Conservation (phyloP, 1,139 yeast genomes). For the Saccharomyces hybrid region DNA sequence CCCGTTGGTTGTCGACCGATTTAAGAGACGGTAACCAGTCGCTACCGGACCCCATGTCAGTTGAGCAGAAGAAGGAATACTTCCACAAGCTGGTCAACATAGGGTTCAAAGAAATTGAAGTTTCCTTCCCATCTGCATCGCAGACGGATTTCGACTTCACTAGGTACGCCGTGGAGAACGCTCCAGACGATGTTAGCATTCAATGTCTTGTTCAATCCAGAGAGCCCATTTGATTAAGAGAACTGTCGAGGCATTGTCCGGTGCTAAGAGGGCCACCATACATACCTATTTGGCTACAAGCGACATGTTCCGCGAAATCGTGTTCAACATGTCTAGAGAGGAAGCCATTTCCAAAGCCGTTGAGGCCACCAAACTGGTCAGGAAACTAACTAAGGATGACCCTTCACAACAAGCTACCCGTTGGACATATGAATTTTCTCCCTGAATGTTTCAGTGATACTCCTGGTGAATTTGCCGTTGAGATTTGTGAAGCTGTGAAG, state of each 20-base stretch:
- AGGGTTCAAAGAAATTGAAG: slow-evolving; percentile 96
- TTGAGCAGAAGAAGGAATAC: slow-evolving; percentile 80
- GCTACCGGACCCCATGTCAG: slow-evolving; percentile 92
- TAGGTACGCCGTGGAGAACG: slow-evolving; percentile 81
- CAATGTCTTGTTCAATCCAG: slow-evolving; percentile 91
- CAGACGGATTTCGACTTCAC: slow-evolving; percentile 96
- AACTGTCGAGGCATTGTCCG: slow-evolving; percentile 80
- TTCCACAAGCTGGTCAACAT: slow-evolving; percentile 78
- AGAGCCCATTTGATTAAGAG: slow-evolving; percentile 83
- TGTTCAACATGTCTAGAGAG: slow-evolving; percentile 75
- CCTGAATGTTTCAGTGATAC: slow-evolving; percentile 95
- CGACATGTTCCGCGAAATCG: slow-evolving; percentile 83
- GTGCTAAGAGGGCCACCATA: slow-evolving; percentile 84
- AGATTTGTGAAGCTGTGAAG: slow-evolving; percentile 92
- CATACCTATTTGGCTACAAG: slow-evolving; percentile 91
- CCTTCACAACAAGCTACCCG: slow-evolving; percentile 61
- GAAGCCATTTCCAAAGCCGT: slow-evolving; percentile 78
- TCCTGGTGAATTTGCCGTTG: slow-evolving; percentile 70
- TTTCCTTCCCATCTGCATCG: slow-evolving; percentile 91
- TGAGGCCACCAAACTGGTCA: slow-evolving; percentile 71
- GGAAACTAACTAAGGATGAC: slow-evolving; percentile 82
- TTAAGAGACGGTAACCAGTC: slow-evolving; percentile 96
- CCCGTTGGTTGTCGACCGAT: slow-evolving; percentile 95
- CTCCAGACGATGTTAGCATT: slow-evolving; percentile 87
- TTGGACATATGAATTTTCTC: slow-evolving; percentile 91